Percentiles rank a stretch among this genome's conserved stretches.
phyloP scores from a whole-genome alignment of 768 basidiomycete species.

The Pleurotus tuber-regium region DNA sequence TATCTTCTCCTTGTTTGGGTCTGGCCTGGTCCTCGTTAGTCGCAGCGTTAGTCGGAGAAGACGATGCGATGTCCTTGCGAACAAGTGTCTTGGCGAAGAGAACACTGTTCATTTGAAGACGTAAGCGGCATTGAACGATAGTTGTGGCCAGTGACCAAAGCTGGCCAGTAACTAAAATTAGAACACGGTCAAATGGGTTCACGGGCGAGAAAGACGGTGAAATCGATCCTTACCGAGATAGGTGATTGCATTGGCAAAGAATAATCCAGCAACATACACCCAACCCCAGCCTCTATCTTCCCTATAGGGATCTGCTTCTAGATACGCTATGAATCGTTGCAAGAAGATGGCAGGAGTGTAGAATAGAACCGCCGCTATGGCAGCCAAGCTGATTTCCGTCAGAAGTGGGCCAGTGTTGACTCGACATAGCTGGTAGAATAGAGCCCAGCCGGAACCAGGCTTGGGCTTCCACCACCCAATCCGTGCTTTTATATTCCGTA shows the following conservation, averaged over 20 bases:
- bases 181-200: no score
- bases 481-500: conserved; percentile 39
- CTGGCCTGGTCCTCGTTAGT: conserved; percentile 1
- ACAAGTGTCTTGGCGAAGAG: conserved; percentile 85
- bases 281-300: conserved; percentile 68
- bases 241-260: conserved; percentile 29
- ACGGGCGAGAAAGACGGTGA: no score
- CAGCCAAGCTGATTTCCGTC: conserved; percentile 48
- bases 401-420: conserved; percentile 47
- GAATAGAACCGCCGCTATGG: conserved; percentile 57
- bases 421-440: conserved; percentile 58
- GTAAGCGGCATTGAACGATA: conserved; percentile 65
- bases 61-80: conserved; percentile 79
- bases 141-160: conserved; percentile 72
- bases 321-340: conserved; percentile 54
- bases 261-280: conserved; percentile 48
- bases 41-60: conserved; percentile 29
- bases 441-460: conserved; percentile 61
- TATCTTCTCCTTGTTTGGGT: conserved; percentile 11
- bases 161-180: conserved; percentile 63
- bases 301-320: conserved; percentile 61
- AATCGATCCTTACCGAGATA: conserved; percentile 29
- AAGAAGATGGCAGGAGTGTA: conserved; percentile 65
- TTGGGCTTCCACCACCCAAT: conserved; percentile 59
- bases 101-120: conserved; percentile 78